Evolutionary conservation across 176 grass and related monocot genomes (phyloP).

Genomic region (Zoysia japonica): DNA sequence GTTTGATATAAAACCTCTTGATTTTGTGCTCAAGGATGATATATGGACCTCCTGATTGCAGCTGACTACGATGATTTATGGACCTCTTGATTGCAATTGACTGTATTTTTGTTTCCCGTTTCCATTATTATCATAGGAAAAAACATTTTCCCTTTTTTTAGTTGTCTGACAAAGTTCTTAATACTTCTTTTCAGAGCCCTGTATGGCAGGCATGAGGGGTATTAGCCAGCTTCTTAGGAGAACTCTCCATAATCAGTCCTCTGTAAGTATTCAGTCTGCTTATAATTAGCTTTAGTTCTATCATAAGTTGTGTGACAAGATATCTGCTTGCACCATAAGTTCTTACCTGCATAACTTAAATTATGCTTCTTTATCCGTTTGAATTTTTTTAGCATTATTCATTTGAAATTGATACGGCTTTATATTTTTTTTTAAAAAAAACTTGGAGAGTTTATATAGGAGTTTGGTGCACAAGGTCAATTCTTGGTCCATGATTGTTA

Average conservation of each 20-base stretch:
- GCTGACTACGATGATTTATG: neutral
- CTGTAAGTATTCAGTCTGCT: conserved; percentile 55
- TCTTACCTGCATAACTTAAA: neutral
- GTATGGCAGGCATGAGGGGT: conserved; percentile 63
- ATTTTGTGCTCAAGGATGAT: neutral
- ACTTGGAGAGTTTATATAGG: neutral
- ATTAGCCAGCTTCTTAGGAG: conserved; percentile 77
- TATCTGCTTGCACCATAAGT: neutral
- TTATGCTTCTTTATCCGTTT: neutral
- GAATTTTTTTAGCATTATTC: neutral
- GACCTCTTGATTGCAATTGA: neutral
- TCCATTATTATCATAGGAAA: neutral
- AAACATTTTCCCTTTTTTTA: neutral
- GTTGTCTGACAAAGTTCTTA: neutral
- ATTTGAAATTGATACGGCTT: neutral
- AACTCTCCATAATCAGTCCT: conserved; percentile 57
- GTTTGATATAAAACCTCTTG: neutral
- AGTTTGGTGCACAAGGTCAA: neutral
- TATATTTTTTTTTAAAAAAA: neutral
- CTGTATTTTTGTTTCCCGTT: neutral
- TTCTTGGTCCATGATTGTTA: neutral
- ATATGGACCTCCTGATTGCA: neutral
- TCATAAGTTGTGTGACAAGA: neutral
- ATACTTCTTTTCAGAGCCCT: conserved; percentile 28
- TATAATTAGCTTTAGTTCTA: neutral